phyloP scores from a whole-genome alignment of 1,284 basidiomycete genomes.

The Ustilago hordei region DNA sequence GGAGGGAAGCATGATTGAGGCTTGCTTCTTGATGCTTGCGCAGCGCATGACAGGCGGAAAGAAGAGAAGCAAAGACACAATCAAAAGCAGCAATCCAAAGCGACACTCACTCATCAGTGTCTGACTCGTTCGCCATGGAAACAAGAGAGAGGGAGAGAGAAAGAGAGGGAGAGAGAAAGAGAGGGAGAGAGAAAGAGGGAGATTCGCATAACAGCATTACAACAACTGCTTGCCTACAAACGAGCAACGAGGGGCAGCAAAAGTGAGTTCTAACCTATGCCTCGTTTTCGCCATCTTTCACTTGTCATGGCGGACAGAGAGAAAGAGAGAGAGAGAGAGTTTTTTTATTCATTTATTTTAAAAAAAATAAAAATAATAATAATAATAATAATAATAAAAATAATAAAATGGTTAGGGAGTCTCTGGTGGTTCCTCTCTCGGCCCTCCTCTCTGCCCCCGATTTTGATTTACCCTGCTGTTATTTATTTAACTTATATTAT shows the following conservation, averaged over 20 bases:
- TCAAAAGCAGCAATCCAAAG: neutral
- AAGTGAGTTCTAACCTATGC: constrained; percentile 25
- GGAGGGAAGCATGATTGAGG: neutral
- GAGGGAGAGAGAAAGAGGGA: too few relatives aligned
- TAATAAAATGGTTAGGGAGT: neutral
- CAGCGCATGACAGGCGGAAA: constrained; percentile 5
- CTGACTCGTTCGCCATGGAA: constrained; percentile 1
- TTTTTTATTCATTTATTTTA: too few relatives aligned
- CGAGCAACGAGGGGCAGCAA: constrained; percentile 27
- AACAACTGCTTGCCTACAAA: neutral
- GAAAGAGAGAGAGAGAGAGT: neutral
- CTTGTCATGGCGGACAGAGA: neutral
- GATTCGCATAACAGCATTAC: neutral
- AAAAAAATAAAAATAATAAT: too few relatives aligned
- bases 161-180: too few relatives aligned
- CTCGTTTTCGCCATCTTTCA: neutral
- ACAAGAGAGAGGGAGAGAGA: neutral
- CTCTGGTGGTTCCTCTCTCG: neutral
- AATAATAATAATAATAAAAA: too few relatives aligned
- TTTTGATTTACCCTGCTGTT: neutral
- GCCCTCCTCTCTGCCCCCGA: neutral
- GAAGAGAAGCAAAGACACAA: neutral
- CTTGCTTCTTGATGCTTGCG: constrained; percentile 3
- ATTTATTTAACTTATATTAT: neutral
- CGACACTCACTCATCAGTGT: neutral